These are phyloP conservation scores for Candida dubliniensis DNA, from an alignment of 1,139 yeast genomes.

Conservation along the genomic window DNA sequence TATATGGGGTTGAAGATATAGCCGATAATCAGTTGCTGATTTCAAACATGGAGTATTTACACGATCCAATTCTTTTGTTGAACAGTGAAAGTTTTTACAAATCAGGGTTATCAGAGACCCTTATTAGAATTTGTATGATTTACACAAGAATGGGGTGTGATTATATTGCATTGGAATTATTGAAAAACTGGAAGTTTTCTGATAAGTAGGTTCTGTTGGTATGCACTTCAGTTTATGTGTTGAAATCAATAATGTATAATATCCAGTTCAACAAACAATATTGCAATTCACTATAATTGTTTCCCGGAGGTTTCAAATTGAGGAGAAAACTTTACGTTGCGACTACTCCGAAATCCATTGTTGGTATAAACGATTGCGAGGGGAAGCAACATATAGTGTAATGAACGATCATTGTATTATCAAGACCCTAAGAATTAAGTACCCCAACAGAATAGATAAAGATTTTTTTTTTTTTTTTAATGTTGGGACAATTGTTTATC, in stretches of 20 bases:
- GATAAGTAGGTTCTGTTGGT: constrained; percentile 11
- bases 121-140: constrained; percentile 62
- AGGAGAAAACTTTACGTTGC: no score
- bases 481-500: no score
- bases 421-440: no score
- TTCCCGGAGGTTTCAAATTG: no score
- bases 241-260: no score
- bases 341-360: no score
- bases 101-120: constrained; percentile 32
- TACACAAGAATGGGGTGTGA: constrained; percentile 93
- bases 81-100: constrained; percentile 40
- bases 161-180: constrained; percentile 61
- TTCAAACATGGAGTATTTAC: constrained; percentile 44
- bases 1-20: constrained; percentile 36
- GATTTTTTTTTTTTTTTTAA: no score
- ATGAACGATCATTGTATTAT: no score
- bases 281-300: not conserved
- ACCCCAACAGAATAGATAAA: no score
- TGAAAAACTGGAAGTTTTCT: constrained; percentile 69
- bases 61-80: constrained; percentile 67
- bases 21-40: constrained; percentile 15
- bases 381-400: no score
- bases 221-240: no score
- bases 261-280: not conserved
- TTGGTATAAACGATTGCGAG: no score